Evolutionary conservation across 345 rosid genomes (phyloP).

Genomic region (Gossypium anomalum): DNA sequence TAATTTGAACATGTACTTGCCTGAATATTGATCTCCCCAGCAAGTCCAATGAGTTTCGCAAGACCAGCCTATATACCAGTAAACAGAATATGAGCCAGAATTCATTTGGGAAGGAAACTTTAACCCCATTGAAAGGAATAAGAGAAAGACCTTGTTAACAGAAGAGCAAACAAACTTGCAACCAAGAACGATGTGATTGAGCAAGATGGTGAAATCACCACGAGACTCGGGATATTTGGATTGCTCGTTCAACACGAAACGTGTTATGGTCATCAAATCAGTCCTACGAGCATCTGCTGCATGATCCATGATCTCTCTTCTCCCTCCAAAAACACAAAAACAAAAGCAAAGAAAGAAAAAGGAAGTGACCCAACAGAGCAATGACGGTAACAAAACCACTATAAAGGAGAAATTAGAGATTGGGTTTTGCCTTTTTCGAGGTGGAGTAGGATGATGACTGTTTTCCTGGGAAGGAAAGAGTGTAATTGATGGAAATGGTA

Average conservation of each 20-base stretch:
- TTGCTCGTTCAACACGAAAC: slow-evolving; percentile 83
- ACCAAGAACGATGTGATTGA: slow-evolving; percentile 90
- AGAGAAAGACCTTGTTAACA: slow-evolving; percentile 66
- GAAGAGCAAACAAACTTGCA: slow-evolving; percentile 98
- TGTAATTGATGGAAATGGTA: slow-evolving; percentile 20
- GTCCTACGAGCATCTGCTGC: slow-evolving; percentile 80
- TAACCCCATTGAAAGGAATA: background rate
- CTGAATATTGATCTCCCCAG: slow-evolving; percentile 97
- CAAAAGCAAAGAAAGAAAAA: background rate
- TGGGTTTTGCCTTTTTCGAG: slow-evolving; percentile 32
- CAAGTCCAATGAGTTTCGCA: slow-evolving; percentile 91
- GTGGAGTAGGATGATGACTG: slow-evolving; percentile 20
- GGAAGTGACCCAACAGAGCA: background rate
- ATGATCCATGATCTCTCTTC: slow-evolving; percentile 61
- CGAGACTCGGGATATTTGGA: slow-evolving; percentile 91
- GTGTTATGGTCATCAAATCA: slow-evolving; percentile 95
- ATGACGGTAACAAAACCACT: background rate
- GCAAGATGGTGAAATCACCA: slow-evolving; percentile 90
- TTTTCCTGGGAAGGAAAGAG: slow-evolving; percentile 3
- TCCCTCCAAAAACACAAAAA: background rate
- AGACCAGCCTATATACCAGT: slow-evolving; percentile 80
- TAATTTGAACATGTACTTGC: slow-evolving; percentile 30
- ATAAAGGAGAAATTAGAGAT: background rate
- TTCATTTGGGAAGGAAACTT: background rate
- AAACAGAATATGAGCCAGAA: background rate